These are phyloP conservation scores for Huntiella bhutanensis DNA, from an alignment of 2,329 filamentous ascomycete genomes.

Conservation along the genomic window DNA sequence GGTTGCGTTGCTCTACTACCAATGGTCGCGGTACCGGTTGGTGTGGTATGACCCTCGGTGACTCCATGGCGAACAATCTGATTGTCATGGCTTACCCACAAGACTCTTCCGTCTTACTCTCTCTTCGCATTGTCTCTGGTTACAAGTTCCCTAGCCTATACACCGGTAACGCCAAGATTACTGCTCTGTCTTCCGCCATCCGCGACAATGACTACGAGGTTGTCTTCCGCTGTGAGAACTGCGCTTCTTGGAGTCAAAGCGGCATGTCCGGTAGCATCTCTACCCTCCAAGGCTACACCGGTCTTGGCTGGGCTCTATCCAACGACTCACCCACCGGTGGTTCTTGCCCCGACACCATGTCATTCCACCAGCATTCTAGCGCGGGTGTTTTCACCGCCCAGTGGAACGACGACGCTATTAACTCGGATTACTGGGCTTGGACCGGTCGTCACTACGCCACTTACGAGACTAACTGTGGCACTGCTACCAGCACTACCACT, in stretches of 20 bases:
- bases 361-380: constrained; percentile 33
- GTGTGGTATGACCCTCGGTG: constrained; percentile 37
- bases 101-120: constrained; percentile 32
- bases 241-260: constrained; percentile 30
- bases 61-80: constrained; percentile 37
- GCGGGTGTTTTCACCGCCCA: constrained; percentile 24
- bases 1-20: constrained; percentile 25
- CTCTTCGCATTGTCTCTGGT: constrained; percentile 37
- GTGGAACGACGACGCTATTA: constrained; percentile 17
- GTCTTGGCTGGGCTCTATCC: constrained; percentile 39
- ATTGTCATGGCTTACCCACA: constrained; percentile 40
- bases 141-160: constrained; percentile 41
- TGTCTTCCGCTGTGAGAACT: constrained; percentile 20
- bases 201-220: constrained; percentile 40
- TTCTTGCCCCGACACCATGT: constrained; percentile 24
- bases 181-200: constrained; percentile 37
- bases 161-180: constrained; percentile 40
- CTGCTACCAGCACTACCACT: background rate
- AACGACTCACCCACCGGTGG: constrained; percentile 24
- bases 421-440: constrained; percentile 22
- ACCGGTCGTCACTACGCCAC: background rate
- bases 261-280: constrained; percentile 24
- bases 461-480: constrained; percentile 12
- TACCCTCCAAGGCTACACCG: constrained; percentile 25
- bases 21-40: constrained; percentile 26